Percentiles rank a stretch among this genome's conserved stretches.
phyloP scores from a whole-genome alignment of 116 monocot species.

The Zostera marina region DNA sequence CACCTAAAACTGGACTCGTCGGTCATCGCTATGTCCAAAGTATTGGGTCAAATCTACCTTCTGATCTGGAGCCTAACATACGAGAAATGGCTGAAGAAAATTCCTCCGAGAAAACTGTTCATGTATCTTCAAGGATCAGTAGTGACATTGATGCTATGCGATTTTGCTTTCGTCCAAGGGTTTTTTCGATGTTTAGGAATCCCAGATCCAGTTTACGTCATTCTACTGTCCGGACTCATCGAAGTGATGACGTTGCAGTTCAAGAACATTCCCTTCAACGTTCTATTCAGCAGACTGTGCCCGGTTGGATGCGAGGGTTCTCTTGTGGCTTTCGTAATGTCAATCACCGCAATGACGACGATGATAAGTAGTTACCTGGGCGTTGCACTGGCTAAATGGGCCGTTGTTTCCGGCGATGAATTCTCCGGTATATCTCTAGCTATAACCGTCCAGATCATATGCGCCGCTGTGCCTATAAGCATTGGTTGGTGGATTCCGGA shows the following conservation, averaged over 20 bases:
- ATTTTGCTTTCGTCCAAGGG: slow-evolving; percentile 49
- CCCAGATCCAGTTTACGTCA: slow-evolving; percentile 38
- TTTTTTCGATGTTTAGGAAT: slow-evolving; percentile 32
- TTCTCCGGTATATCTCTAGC: slow-evolving; percentile 29
- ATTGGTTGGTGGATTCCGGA: slow-evolving; percentile 38
- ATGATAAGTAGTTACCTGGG: slow-evolving; percentile 64
- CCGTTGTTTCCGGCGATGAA: slow-evolving; percentile 22
- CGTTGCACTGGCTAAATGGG: slow-evolving; percentile 30
- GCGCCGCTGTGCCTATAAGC: slow-evolving; percentile 34
- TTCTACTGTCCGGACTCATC: slow-evolving; percentile 49
- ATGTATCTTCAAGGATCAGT: slow-evolving; percentile 27
- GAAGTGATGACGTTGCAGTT: slow-evolving; percentile 42
- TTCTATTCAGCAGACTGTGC: slow-evolving; percentile 49
- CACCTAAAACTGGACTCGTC: slow-evolving; percentile 50
- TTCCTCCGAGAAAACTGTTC: slow-evolving; percentile 31
- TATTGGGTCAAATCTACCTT: slow-evolving; percentile 44
- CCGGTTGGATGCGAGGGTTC: slow-evolving; percentile 76
- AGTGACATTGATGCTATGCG: slow-evolving; percentile 44
- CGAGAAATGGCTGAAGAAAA: slow-evolving; percentile 25
- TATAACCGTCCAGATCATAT: slow-evolving; percentile 36
- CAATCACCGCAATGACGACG: slow-evolving; percentile 29
- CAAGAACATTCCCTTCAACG: slow-evolving; percentile 62
- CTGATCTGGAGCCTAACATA: slow-evolving; percentile 50
- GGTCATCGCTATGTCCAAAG: slow-evolving; percentile 62
- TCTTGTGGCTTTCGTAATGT: slow-evolving; percentile 76